These are phyloP conservation scores for Petunia hybrid DNA, from an alignment of 305 asterid genomes.

Conservation along the genomic window DNA sequence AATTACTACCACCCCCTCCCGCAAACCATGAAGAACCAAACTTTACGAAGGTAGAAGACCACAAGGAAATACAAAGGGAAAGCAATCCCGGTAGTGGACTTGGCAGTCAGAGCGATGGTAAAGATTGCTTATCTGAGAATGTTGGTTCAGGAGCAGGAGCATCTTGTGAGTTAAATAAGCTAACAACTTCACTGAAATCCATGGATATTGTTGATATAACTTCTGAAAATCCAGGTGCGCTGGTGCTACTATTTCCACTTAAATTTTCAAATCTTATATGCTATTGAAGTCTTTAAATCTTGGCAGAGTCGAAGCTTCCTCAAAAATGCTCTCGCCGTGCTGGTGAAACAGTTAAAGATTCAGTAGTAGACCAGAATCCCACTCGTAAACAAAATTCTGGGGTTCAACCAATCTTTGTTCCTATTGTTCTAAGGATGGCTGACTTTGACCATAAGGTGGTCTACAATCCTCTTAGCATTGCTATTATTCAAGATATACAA, in stretches of 20 bases:
- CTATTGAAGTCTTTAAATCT: not conserved
- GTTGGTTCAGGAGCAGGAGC: conserved; percentile 40
- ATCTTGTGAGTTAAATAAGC: conserved; percentile 50
- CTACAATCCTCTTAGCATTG: not conserved
- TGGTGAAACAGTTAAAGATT: conserved; percentile 58
- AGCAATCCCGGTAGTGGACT: conserved; percentile 37
- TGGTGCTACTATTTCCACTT: not conserved
- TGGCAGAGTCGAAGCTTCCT: conserved; percentile 14
- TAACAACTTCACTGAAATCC: conserved; percentile 53
- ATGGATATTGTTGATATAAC: conserved; percentile 47
- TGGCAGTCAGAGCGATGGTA: conserved; percentile 41
- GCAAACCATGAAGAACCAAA: conserved; percentile 57
- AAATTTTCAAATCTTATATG: not conserved
- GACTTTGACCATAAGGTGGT: conserved; percentile 93
- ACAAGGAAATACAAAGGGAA: conserved; percentile 48
- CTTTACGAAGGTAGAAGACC: conserved; percentile 41
- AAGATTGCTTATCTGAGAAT: conserved; percentile 35
- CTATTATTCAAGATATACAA: not conserved
- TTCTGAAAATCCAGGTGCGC: conserved; percentile 54
- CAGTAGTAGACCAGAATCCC: conserved; percentile 44
- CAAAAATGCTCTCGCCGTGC: conserved; percentile 35
- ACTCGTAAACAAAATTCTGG: conserved; percentile 62
- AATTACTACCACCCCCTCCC: conserved; percentile 48
- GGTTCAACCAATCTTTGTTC: conserved; percentile 80
- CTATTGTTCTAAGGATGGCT: conserved; percentile 87